Evolutionary conservation across 371 early-diverging fungal species (phyloP).

Genomic region (Mucor piriformis): DNA sequence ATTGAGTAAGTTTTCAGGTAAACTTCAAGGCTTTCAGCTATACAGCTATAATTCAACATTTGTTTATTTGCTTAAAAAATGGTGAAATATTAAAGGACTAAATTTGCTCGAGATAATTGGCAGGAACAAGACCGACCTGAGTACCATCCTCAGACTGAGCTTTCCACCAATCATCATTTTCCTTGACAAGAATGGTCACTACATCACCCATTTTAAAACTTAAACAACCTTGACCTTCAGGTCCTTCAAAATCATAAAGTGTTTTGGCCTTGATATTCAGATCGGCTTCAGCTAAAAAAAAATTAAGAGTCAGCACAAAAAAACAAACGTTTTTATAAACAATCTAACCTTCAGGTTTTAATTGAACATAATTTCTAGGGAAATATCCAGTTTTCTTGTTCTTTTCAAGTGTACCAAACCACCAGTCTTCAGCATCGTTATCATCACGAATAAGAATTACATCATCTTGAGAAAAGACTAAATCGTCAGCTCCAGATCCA

Average conservation of each 20-base stretch:
- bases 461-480: slow-evolving; percentile 44
- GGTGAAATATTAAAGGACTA: background rate
- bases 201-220: slow-evolving; percentile 32
- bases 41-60: too few relatives aligned
- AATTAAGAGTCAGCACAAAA: background rate
- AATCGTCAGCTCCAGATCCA: slow-evolving; percentile 41
- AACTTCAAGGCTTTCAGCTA: too few relatives aligned
- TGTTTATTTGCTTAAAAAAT: too few relatives aligned
- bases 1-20: too few relatives aligned
- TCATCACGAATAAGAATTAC: slow-evolving; percentile 39
- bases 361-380: slow-evolving; percentile 39
- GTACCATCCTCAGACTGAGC: slow-evolving; percentile 60
- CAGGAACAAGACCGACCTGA: slow-evolving; percentile 73
- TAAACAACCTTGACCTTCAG: slow-evolving; percentile 38
- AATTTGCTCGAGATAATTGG: slow-evolving; percentile 66
- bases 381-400: slow-evolving; percentile 35
- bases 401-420: slow-evolving; percentile 34
- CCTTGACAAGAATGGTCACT: slow-evolving; percentile 56
- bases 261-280: slow-evolving; percentile 37
- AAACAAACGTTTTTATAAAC: too few relatives aligned
- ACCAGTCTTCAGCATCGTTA: slow-evolving; percentile 43
- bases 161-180: slow-evolving; percentile 82
- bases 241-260: slow-evolving; percentile 44
- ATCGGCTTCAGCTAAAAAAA: slow-evolving; percentile 7
- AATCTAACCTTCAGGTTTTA: slow-evolving; percentile 18